These are phyloP conservation scores for Trichoderma semiorbis DNA, from an alignment of 2,329 filamentous ascomycete genomes.

Conservation along the genomic window DNA sequence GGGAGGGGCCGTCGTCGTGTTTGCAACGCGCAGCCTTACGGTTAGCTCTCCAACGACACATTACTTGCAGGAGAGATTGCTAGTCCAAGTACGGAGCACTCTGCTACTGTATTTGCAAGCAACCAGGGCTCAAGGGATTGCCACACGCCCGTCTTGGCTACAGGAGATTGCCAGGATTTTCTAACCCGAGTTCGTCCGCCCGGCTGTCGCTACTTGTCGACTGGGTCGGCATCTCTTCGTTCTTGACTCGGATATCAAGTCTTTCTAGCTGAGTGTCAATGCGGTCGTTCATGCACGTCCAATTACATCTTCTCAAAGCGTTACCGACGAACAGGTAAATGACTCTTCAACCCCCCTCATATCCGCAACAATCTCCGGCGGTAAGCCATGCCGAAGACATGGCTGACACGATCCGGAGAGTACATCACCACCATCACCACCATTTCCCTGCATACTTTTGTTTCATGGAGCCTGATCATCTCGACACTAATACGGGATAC, in stretches of 20 bases:
- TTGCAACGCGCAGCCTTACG: slow-evolving; percentile 6
- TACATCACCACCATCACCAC: background rate
- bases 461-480: background rate
- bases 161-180: background rate
- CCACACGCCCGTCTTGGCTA: background rate
- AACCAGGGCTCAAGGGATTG: background rate
- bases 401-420: background rate
- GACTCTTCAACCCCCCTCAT: background rate
- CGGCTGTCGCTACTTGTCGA: background rate
- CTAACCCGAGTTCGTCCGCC: slow-evolving; percentile 1
- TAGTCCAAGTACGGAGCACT: background rate
- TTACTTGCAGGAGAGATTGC: background rate
- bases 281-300: background rate
- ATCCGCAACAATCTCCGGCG: background rate
- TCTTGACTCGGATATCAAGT: background rate
- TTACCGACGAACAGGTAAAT: background rate
- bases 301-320: background rate
- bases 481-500: background rate
- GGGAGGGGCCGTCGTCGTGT: background rate
- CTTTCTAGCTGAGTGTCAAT: background rate
- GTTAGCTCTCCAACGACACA: slow-evolving; percentile 9
- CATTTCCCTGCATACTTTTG: background rate
- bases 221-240: background rate
- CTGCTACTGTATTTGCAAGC: background rate
- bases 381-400: background rate